phyloP scores from a whole-genome alignment of 306 rosid species.

The Vigna nakashimae region DNA sequence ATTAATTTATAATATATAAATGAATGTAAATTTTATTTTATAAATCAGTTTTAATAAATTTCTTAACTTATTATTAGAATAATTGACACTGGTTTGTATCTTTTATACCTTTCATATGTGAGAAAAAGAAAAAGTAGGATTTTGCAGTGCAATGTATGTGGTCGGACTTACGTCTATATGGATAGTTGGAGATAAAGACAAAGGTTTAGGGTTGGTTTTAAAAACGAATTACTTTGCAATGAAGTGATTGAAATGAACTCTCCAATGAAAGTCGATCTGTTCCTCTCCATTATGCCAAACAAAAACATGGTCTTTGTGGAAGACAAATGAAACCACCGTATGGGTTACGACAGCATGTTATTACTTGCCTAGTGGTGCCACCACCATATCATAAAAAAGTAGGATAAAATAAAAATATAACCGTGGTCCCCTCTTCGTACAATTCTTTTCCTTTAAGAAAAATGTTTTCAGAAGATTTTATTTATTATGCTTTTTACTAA shows the following conservation, averaged over 20 bases:
- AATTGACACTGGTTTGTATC: too few species aligned
- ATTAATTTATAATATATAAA: too few species aligned
- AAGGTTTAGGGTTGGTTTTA: background rate
- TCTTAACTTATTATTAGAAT: too few species aligned
- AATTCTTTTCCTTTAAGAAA: too few species aligned
- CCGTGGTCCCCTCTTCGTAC: too few species aligned
- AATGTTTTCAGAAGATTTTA: too few species aligned
- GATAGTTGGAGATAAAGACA: slow-evolving; percentile 8
- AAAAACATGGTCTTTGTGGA: background rate
- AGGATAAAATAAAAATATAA: too few species aligned
- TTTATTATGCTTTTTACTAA: too few species aligned
- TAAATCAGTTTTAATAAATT: too few species aligned
- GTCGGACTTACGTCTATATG: slow-evolving; percentile 35
- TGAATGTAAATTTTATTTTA: too few species aligned
- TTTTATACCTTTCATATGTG: too few species aligned
- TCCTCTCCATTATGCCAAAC: background rate
- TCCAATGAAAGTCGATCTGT: slow-evolving; percentile 27
- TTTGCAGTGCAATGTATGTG: background rate
- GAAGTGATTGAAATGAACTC: slow-evolving; percentile 11
- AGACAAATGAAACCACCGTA: background rate
- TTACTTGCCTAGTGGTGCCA: background rate
- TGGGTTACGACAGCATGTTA: background rate
- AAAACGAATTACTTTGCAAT: background rate
- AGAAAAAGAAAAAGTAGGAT: too few species aligned
- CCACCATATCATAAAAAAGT: background rate